These are phyloP conservation scores for Xylariaceae sp. DNA, from an alignment of 2,329 filamentous ascomycete species.

Conservation along the genomic window DNA sequence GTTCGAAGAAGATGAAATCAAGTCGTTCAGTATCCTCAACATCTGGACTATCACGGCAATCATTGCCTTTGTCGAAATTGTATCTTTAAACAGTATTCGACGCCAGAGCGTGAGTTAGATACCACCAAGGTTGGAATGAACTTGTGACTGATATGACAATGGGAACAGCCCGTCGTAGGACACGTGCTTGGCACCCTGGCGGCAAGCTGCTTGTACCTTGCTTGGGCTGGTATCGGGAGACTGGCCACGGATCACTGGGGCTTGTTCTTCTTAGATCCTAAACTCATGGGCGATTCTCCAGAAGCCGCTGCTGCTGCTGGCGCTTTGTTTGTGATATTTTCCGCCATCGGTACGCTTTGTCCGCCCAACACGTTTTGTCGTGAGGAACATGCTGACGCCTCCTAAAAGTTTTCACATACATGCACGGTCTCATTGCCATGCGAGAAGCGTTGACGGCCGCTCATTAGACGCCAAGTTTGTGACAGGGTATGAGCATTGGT, in stretches of 20 bases:
- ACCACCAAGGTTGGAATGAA: neutral
- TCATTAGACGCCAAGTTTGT: slow-evolving; percentile 7
- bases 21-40: slow-evolving; percentile 43
- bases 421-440: slow-evolving; percentile 46
- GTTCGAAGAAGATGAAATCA: slow-evolving; percentile 45
- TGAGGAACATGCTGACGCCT: slow-evolving; percentile 18
- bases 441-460: slow-evolving; percentile 38
- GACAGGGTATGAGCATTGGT: neutral
- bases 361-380: neutral
- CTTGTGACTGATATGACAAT: slow-evolving; percentile 1
- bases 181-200: slow-evolving; percentile 41
- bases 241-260: slow-evolving; percentile 41
- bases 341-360: slow-evolving; percentile 40
- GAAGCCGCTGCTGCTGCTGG: slow-evolving; percentile 42
- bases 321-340: slow-evolving; percentile 40
- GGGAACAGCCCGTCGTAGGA: slow-evolving; percentile 39
- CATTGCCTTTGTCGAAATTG: slow-evolving; percentile 42
- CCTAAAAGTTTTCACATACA: slow-evolving; percentile 41
- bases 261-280: slow-evolving; percentile 49
- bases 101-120: slow-evolving; percentile 40
- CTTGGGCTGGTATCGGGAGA: slow-evolving; percentile 45
- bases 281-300: slow-evolving; percentile 37
- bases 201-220: slow-evolving; percentile 42
- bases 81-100: slow-evolving; percentile 50
- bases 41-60: slow-evolving; percentile 41